Base-by-base conservation (phyloP, 2,329 filamentous ascomycete species). In the Colletotrichum sp. region DNA sequence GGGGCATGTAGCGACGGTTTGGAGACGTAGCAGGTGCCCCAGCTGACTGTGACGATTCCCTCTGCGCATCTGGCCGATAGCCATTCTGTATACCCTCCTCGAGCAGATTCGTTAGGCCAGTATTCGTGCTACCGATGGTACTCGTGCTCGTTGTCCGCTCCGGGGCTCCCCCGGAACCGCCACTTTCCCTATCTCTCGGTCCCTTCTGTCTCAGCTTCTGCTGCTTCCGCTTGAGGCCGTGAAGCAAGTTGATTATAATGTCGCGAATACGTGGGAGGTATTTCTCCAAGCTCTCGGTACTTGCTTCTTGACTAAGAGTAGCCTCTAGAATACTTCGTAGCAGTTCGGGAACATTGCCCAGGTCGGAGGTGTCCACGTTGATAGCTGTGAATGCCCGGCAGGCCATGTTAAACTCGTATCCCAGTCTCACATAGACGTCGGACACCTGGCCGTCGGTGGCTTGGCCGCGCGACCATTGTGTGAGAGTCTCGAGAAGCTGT, bases 321-420 rank as follows among this genome's bases (percentile, higher is more conserved):
- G 98, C 95, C 85, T 99, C 97, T 71, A 99, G 91, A 73, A 99
- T 99, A 75, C 93, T 93, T 80, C 97, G 93, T 78, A 99, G 87
- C 75, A 96, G 89, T 83, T 99, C 97, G 7, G 97, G 97, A 4
- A 99, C 97, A 80, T 98, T 98, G 73, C 97, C 97, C 14, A 99
- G 90, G 84, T 99, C 97, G 30, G 93, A 92, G 2, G 96, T 98
- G 81, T 99, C 97, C 78, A 99, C 97, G 77, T 98, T 97, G 82
- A 99, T 99, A 74, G 96, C 95, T 81, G 95, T 95, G 86, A 99
- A 99, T 77, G 97, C 96, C 72, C 97, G 94, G 85, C 96, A 99
- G 32, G 97, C 97, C 88, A 99, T 97, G 86, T 99, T 99, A 90
- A 99, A 99, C 86, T 99, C 97, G 86, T 99, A 99, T 63, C 97